phyloP scores from a whole-genome alignment of 345 rosid genomes.

The Populus euphratica region DNA sequence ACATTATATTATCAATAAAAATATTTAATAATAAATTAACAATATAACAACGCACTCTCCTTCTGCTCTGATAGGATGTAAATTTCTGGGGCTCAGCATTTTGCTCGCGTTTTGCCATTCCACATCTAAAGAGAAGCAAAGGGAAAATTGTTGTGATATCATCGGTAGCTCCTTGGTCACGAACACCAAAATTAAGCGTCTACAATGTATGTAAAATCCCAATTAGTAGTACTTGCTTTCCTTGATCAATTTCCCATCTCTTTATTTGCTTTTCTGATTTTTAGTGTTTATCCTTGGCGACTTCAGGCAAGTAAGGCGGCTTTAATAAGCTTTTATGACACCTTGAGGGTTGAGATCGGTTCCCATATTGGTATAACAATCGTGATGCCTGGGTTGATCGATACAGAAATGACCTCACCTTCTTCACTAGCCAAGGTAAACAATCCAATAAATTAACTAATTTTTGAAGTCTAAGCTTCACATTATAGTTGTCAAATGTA shows the following conservation, averaged over 20 bases:
- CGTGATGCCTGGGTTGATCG: conserved; percentile 37
- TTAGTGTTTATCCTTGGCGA: background rate
- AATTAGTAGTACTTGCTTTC: no score
- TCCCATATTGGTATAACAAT: conserved; percentile 44
- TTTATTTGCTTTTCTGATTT: background rate
- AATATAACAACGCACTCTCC: no score
- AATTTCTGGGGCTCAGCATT: conserved; percentile 61
- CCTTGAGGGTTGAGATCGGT: conserved; percentile 42
- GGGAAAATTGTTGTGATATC: conserved; percentile 52
- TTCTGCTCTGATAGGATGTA: conserved; percentile 16
- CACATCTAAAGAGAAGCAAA: conserved; percentile 33
- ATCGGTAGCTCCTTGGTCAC: conserved; percentile 41
- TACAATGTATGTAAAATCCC: conserved; percentile 35
- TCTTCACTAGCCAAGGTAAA: background rate
- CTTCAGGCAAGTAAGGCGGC: conserved; percentile 44
- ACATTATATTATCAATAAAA: no score
- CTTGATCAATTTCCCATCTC: no score
- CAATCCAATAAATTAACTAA: no score
- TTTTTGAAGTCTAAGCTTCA: no score
- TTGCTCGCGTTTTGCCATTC: conserved; percentile 35
- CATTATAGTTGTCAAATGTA: no score
- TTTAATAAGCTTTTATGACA: conserved; percentile 33
- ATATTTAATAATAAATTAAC: no score
- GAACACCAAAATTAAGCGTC: conserved; percentile 42
- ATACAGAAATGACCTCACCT: conserved; percentile 26